Evolutionary conservation across 768 basidiomycete genomes (phyloP), one percentile per base, ranked within the genome.

Genomic region (Hericium erinaceus): DNA sequence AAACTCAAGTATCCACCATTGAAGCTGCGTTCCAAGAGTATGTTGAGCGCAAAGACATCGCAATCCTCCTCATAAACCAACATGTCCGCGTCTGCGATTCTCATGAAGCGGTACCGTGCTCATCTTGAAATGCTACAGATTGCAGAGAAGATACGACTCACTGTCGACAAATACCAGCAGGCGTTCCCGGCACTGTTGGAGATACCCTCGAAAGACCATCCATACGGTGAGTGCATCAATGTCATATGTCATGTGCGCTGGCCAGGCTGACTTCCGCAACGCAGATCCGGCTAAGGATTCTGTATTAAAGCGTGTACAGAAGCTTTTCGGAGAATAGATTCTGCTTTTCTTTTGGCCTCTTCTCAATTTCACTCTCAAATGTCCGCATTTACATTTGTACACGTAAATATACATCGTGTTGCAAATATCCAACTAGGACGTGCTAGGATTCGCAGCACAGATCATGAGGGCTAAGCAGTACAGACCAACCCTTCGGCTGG

Each of bases 181-280:
- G 85, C 95, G 0, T 99, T 99, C 75, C 97, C 97, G 20, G 93
- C 97, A 0, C 74, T 99, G 41, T 82, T 99, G 15, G 97, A 99
- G 73, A 98, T 99, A 60, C 97, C 97, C 24, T 94, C 92, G 56
- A 98, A 98, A 71, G 95, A 98, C 67, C 94, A 97, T 72, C 95
- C 95, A 39, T 98, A 98, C 65, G 95, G 95, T 95, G 55, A 58
- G 81, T 73, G 37, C 50, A 46, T 58, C 52, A 39, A 55, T 48
- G 38, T 51, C 4, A 10, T 22, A 10, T 5, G 26, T 26, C 26
- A 33, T 33, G 33, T 6, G 33, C 39, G 41, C 26, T 39, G 46
- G 60, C 60, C 55, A 60, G 59, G 58, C 63, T 57, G 48, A 64
- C 60, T 66, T 56, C 64, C 49, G 54, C 33, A 38, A 22, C 55